Evolutionary conservation across 345 rosid species (phyloP).

Genomic region (Trapa bicornis): DNA sequence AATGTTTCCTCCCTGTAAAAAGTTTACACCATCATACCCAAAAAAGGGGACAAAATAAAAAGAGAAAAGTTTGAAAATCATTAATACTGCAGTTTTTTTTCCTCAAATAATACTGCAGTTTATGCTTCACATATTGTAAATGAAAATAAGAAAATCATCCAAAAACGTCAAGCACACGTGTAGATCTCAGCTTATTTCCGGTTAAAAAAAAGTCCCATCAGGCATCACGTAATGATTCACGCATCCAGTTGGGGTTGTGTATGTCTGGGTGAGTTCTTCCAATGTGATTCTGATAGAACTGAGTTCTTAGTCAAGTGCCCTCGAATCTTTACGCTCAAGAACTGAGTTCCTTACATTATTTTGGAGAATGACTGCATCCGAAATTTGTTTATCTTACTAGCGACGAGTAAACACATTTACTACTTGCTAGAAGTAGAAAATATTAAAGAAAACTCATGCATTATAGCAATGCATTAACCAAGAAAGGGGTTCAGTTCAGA

Average conservation of each 20-base stretch:
- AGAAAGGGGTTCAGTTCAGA: background rate
- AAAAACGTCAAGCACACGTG: no score
- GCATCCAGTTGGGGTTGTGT: no score
- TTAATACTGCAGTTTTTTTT: no score
- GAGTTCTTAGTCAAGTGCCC: no score
- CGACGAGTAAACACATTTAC: background rate
- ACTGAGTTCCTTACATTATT: background rate
- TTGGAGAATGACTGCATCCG: background rate
- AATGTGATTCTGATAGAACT: no score
- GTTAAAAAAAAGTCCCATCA: no score
- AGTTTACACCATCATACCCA: background rate
- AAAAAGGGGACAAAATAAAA: background rate
- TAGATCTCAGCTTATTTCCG: no score
- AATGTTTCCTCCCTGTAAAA: conserved; percentile 74
- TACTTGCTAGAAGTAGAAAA: background rate
- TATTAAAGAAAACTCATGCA: background rate
- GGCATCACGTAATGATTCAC: no score
- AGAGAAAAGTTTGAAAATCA: background rate
- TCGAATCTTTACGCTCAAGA: background rate
- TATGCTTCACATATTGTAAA: no score
- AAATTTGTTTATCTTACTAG: background rate
- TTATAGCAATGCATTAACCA: background rate
- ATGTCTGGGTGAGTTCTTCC: no score
- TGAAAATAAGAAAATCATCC: no score
- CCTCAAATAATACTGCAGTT: no score